A percentile compares a stretch with the other conserved stretches of the same genome.
Evolutionary conservation across 805 yeast species (phyloP).

Genomic region (Cyberlindnera maclurae): DNA sequence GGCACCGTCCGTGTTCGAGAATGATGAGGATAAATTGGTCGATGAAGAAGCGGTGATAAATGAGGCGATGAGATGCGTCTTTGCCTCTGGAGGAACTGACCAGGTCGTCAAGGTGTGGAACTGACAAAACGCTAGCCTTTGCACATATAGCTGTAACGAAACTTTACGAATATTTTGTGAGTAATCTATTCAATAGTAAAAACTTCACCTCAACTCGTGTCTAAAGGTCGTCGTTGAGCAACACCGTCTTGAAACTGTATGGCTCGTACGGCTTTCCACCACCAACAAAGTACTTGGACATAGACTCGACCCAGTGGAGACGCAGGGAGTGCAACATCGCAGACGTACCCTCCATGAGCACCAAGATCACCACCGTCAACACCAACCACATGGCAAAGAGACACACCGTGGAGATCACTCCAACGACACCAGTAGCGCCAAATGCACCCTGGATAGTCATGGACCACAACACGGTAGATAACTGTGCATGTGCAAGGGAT

Average conservation of each 20-base stretch:
- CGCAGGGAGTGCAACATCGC: constrained; percentile 98
- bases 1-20: constrained; percentile 37
- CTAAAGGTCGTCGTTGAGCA: constrained; percentile 12
- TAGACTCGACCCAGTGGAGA: constrained; percentile 98
- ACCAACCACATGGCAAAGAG: constrained; percentile 94
- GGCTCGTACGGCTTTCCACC: constrained; percentile 90
- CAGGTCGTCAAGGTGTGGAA: constrained; percentile 88
- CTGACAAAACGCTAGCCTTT: constrained; percentile 23
- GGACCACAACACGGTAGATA: constrained; percentile 89
- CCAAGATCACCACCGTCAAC: constrained; percentile 84
- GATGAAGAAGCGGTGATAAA: constrained; percentile 29
- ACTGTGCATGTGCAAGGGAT: constrained; percentile 95
- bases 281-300: constrained; percentile 97
- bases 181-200: no score
- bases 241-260: constrained; percentile 48
- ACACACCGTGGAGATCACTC: constrained; percentile 69
- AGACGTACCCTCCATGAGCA: constrained; percentile 97
- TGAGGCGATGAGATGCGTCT: constrained; percentile 52
- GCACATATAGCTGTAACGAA: no score
- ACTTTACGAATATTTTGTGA: not conserved
- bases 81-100: constrained; percentile 94
- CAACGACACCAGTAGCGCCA: constrained; percentile 43
- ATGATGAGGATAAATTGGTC: constrained; percentile 21
- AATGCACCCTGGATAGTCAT: constrained; percentile 89
- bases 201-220: no score